These are phyloP conservation scores for Pyrenophora tritici-repentis DNA, from an alignment of 2,329 filamentous ascomycete species.

Conservation along the genomic window DNA sequence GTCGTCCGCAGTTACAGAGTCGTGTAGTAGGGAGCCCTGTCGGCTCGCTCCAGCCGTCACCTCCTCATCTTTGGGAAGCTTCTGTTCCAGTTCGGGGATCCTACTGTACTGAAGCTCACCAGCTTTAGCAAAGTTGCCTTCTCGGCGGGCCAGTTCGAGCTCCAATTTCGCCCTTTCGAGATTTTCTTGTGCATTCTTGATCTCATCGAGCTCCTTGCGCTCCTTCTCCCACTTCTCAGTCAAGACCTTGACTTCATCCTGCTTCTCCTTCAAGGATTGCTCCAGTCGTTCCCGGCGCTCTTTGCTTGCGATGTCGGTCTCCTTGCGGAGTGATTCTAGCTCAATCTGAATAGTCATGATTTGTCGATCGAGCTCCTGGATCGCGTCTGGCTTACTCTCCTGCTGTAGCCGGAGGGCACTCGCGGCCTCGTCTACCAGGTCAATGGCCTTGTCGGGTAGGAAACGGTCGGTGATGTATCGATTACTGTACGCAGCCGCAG, in stretches of 20 bases:
- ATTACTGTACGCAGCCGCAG: conserved; percentile 89
- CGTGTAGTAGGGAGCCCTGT: conserved; percentile 74
- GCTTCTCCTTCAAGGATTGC: conserved; percentile 72
- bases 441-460: conserved; percentile 95
- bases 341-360: conserved; percentile 99
- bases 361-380: conserved; percentile 87
- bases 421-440: conserved; percentile 93
- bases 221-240: conserved; percentile 91
- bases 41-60: conserved; percentile 29
- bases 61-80: conserved; percentile 75
- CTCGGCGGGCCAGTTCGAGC: conserved; percentile 82
- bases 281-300: conserved; percentile 89
- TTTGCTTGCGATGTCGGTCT: conserved; percentile 85
- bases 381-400: conserved; percentile 94
- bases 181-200: conserved; percentile 87
- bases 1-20: conserved; percentile 93
- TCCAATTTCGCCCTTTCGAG: conserved; percentile 84
- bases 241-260: conserved; percentile 75
- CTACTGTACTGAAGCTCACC: conserved; percentile 86
- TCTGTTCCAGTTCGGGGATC: conserved; percentile 80
- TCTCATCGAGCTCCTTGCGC: conserved; percentile 78
- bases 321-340: conserved; percentile 89
- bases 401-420: conserved; percentile 89
- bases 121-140: conserved; percentile 88
- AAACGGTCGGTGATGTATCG: conserved; percentile 97